Conservation (phyloP, 78 protist genomes). For the Dictyostelium citrinum region DNA sequence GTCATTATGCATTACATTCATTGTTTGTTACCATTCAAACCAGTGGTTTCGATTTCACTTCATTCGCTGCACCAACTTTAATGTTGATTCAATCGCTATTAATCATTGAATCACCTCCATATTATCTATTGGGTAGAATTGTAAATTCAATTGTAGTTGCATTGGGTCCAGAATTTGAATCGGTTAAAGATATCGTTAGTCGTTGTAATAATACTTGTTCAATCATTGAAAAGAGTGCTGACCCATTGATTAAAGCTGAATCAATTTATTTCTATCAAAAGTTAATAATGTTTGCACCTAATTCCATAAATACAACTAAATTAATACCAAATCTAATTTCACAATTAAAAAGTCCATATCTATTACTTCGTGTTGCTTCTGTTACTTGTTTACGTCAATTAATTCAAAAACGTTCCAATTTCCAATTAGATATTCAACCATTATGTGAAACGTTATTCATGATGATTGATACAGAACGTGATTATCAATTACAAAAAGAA, state of each 20-base stretch:
- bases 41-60: constrained; percentile 32
- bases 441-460: constrained; percentile 49
- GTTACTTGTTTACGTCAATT: constrained; percentile 75
- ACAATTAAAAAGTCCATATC: constrained; percentile 49
- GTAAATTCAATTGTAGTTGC: constrained; percentile 70
- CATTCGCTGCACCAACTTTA: constrained; percentile 58
- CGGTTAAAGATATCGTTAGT: neutral
- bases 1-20: constrained; percentile 42
- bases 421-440: constrained; percentile 21
- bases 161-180: constrained; percentile 62
- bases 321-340: constrained; percentile 1
- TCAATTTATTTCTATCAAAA: constrained; percentile 58
- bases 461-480: constrained; percentile 77
- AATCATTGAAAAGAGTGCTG: constrained; percentile 5
- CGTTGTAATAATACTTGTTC: constrained; percentile 36
- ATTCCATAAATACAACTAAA: neutral
- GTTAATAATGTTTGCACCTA: constrained; percentile 68
- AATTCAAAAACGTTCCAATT: constrained; percentile 32
- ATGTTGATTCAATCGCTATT: constrained; percentile 39
- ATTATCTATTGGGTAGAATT: constrained; percentile 58
- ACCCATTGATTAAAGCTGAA: constrained; percentile 17
- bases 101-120: constrained; percentile 46
- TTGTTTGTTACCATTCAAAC: constrained; percentile 57
- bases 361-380: constrained; percentile 43
- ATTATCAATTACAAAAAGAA: constrained; percentile 48